phyloP scores from a whole-genome alignment of 176 grass and related monocot genomes.

The Eleusine indica region DNA sequence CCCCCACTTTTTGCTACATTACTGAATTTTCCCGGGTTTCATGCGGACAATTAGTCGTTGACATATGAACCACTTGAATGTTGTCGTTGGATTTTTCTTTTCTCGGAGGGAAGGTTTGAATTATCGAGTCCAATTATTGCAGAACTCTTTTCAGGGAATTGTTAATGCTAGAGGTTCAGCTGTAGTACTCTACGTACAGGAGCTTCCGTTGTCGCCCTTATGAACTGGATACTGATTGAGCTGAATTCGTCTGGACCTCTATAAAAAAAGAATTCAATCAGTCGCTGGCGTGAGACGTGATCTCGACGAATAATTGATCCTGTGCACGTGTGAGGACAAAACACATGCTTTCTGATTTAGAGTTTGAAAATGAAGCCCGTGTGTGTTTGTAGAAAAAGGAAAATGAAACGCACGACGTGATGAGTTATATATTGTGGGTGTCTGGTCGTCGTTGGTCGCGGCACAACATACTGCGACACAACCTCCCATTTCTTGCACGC shows the following conservation, averaged over 20 bases:
- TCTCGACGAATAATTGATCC: not conserved
- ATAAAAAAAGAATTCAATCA: slow-evolving; percentile 4
- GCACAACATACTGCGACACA: no score
- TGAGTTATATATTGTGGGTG: no score
- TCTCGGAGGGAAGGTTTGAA: not conserved
- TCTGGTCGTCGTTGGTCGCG: no score
- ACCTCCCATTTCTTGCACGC: no score
- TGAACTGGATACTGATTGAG: slow-evolving; percentile 17
- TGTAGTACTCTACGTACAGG: slow-evolving; percentile 5
- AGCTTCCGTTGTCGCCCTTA: slow-evolving; percentile 1
- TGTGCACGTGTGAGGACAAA: slow-evolving; percentile 1
- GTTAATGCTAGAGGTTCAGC: not conserved
- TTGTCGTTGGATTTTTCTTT: not conserved
- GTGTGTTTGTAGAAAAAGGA: not conserved
- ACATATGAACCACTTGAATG: slow-evolving; percentile 3
- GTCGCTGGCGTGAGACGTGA: not conserved
- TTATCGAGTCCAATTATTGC: slow-evolving; percentile 25
- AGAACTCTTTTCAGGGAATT: slow-evolving; percentile 5
- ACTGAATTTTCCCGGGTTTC: not conserved
- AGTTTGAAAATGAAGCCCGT: slow-evolving; percentile 20
- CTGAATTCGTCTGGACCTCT: not conserved
- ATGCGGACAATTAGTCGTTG: not conserved
- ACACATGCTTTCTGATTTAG: not conserved
- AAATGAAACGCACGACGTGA: not conserved
- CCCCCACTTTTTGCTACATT: no score